Percentiles rank a stretch among this genome's conserved stretches.
These are phyloP conservation scores for Sporothrix pallida DNA, from an alignment of 2,329 filamentous ascomycete species.

Conservation along the genomic window DNA sequence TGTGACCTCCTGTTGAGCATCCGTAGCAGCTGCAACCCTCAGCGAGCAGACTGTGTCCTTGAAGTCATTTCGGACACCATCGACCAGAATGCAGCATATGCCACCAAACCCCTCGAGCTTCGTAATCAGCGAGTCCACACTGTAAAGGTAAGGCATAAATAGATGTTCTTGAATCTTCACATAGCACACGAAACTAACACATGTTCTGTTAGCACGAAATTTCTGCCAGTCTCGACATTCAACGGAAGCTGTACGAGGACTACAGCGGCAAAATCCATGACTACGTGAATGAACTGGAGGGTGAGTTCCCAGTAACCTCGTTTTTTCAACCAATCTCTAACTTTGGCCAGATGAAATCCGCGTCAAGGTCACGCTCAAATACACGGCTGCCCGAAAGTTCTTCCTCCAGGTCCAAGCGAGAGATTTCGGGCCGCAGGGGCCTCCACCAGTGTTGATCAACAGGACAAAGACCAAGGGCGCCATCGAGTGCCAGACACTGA, in stretches of 20 bases:
- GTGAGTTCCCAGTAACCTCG: slow-evolving; percentile 49
- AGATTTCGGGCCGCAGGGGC: slow-evolving; percentile 63
- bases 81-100: slow-evolving; percentile 80
- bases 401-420: slow-evolving; percentile 70
- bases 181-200: not conserved
- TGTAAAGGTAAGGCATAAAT: slow-evolving; percentile 64
- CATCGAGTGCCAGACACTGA: slow-evolving; percentile 86
- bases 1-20: slow-evolving; percentile 71
- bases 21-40: slow-evolving; percentile 69
- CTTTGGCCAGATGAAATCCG: slow-evolving; percentile 31
- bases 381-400: slow-evolving; percentile 77
- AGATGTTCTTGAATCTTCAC: not conserved
- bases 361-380: slow-evolving; percentile 60
- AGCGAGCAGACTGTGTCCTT: slow-evolving; percentile 65
- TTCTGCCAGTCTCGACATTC: slow-evolving; percentile 37
- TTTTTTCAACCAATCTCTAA: not conserved
- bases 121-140: slow-evolving; percentile 91
- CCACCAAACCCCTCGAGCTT: slow-evolving; percentile 79
- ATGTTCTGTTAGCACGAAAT: slow-evolving; percentile 29
- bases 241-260: slow-evolving; percentile 83
- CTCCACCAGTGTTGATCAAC: slow-evolving; percentile 70
- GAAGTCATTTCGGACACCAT: slow-evolving; percentile 71
- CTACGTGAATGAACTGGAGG: slow-evolving; percentile 64
- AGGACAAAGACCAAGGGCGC: slow-evolving; percentile 71
- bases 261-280: slow-evolving; percentile 70